Percentiles rank a stretch among this genome's conserved stretches.
These are phyloP conservation scores for Diaporthe batatas DNA, from an alignment of 2,329 filamentous ascomycete species.

Conservation along the genomic window DNA sequence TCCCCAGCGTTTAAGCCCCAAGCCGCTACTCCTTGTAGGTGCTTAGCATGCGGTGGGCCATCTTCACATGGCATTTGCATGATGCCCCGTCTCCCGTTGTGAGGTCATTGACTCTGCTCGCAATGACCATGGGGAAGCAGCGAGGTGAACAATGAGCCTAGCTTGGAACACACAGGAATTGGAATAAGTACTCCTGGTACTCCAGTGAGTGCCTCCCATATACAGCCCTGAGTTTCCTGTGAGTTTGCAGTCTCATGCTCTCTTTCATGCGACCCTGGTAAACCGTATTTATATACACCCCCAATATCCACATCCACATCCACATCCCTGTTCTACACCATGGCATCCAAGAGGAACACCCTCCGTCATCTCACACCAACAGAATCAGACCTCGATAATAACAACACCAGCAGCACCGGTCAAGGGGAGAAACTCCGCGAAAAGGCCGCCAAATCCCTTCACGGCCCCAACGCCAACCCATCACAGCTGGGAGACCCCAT, in stretches of 20 bases:
- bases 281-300: neutral
- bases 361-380: conserved; percentile 40
- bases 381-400: conserved; percentile 36
- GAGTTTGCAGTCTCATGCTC: neutral
- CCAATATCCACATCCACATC: neutral
- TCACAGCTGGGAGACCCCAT: conserved; percentile 32
- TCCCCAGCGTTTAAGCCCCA: neutral
- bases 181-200: neutral
- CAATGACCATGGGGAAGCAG: neutral
- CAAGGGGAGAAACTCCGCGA: conserved; percentile 36
- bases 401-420: neutral
- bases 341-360: conserved; percentile 39
- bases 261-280: neutral
- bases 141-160: conserved; percentile 1
- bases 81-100: conserved; percentile 3
- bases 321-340: neutral
- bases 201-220: neutral
- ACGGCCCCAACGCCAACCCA: conserved; percentile 36
- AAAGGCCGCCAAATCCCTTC: conserved; percentile 30
- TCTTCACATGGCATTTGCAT: conserved; percentile 27
- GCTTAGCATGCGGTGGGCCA: neutral
- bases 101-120: conserved; percentile 39
- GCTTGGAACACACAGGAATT: neutral
- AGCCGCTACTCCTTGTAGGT: conserved; percentile 9
- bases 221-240: neutral